phyloP scores from a whole-genome alignment of 768 basidiomycete species.

The Amanita molliuscula region DNA sequence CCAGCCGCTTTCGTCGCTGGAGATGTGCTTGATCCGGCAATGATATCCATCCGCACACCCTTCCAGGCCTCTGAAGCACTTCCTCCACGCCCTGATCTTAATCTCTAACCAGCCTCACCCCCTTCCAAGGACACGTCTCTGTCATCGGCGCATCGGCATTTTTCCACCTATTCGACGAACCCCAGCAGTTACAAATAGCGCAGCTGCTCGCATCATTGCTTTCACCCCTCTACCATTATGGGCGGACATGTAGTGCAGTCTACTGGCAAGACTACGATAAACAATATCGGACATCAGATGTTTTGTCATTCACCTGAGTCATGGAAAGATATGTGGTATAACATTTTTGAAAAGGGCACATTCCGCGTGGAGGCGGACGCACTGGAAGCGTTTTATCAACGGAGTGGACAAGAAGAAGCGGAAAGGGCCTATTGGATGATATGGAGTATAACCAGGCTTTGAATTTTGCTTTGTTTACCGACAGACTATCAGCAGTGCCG shows the following conservation, averaged over 20 bases:
- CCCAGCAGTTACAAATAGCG: conserved; percentile 19
- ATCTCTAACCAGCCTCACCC: conserved; percentile 16
- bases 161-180: conserved; percentile 27
- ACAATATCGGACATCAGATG: conserved; percentile 12
- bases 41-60: conserved; percentile 22
- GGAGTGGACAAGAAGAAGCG: conserved; percentile 4
- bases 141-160: conserved; percentile 30
- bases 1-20: conserved; percentile 47
- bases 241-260: conserved; percentile 24
- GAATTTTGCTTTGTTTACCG: not conserved
- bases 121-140: conserved; percentile 31
- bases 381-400: conserved; percentile 21
- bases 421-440: not conserved
- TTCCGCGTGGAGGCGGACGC: conserved; percentile 17
- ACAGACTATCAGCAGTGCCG: no score
- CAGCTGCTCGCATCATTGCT: conserved; percentile 20
- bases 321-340: conserved; percentile 24
- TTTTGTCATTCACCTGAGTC: conserved; percentile 30
- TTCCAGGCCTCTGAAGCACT: not conserved
- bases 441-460: conserved; percentile 13
- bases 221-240: conserved; percentile 22
- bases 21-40: conserved; percentile 36
- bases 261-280: conserved; percentile 20
- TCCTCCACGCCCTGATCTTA: conserved; percentile 7
- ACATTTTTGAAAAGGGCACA: conserved; percentile 20